phyloP scores from a whole-genome alignment of 2,329 filamentous ascomycete genomes.

The Penicillium sp. region DNA sequence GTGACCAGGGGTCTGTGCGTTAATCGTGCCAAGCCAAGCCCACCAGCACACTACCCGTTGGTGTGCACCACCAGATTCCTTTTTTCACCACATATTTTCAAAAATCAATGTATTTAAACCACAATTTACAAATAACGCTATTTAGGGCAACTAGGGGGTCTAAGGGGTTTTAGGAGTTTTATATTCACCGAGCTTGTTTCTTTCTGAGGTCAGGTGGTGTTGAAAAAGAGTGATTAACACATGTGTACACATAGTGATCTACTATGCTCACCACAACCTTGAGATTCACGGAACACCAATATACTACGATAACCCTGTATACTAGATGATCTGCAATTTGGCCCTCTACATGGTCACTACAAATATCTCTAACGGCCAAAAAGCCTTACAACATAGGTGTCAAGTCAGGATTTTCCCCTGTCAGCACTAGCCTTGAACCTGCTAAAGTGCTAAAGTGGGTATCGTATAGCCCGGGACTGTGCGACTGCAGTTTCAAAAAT shows the following conservation, averaged over 20 bases:
- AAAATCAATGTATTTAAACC: too few relatives aligned
- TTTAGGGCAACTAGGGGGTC: background rate
- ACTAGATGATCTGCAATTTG: background rate
- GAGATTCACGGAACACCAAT: background rate
- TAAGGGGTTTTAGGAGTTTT: background rate
- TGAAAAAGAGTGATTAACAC: background rate
- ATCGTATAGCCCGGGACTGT: background rate
- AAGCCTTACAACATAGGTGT: background rate
- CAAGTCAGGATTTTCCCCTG: background rate
- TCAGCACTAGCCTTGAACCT: background rate
- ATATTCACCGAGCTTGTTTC: conserved; percentile 1
- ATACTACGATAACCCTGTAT: background rate
- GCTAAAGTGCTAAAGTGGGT: background rate
- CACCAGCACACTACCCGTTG: too few relatives aligned
- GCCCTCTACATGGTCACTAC: background rate
- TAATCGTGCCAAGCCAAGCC: too few relatives aligned
- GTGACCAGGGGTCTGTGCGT: too few relatives aligned
- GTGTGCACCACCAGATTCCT: too few relatives aligned
- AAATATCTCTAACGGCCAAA: background rate
- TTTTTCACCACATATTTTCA: too few relatives aligned
- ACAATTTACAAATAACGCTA: too few relatives aligned
- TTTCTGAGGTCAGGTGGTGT: background rate
- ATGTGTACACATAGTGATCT: background rate
- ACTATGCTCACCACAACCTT: background rate
- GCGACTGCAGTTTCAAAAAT: background rate